Evolutionary conservation across 2,329 filamentous ascomycete species (phyloP), one percentile per base, ranked within the genome.

Genomic region (Nannizziopsis barbatae): DNA sequence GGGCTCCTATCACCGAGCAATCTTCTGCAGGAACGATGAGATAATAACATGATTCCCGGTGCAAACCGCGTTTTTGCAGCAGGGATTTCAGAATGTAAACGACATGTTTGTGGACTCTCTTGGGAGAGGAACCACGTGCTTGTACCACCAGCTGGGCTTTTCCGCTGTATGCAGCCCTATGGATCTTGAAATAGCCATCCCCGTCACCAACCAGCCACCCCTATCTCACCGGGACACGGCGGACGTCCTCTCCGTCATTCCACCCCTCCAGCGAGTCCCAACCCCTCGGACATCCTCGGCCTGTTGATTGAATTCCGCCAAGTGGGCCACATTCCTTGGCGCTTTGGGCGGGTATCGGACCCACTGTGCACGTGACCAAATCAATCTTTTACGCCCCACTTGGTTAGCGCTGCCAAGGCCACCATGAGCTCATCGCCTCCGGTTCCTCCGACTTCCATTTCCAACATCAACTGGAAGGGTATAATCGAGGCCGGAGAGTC

Each of bases 151-250:
- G 22, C 22, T 4, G 20, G 20, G 18, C 3, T 33, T 15, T 30
- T 36, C 44, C 36, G 14, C 31, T 14, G 18, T 33, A 40, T 33
- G 44, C 44, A 46, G 44, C 44, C 44, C 36, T 46, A 39, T 33
- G 27, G 14, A 27, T 27, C 7, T 27, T 3, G 22, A 14, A 46
- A 38, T 38, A 18, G 12, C 43, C 35, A 33, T 14, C 18, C 38
- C 14, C 14, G n/a, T 36, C 35, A 12, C 44, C 20, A 7, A 20
- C 22, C 22, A 3, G 22, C 22, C 22, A 27, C 22, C 7, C 22
- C 3, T 32, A 14, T 12, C 22, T 20, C 36, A 36, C 43, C 39
- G 27, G 27, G 32, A 17, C 22, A 32, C 27, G 4, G 44, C 36
- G 36, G 44, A 20, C 36, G 12, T 20, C n/a, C 32, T 14, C 8